Base-by-base conservation (phyloP, 371 early-diverging fungal genomes). In the Mortierella sp. region DNA sequence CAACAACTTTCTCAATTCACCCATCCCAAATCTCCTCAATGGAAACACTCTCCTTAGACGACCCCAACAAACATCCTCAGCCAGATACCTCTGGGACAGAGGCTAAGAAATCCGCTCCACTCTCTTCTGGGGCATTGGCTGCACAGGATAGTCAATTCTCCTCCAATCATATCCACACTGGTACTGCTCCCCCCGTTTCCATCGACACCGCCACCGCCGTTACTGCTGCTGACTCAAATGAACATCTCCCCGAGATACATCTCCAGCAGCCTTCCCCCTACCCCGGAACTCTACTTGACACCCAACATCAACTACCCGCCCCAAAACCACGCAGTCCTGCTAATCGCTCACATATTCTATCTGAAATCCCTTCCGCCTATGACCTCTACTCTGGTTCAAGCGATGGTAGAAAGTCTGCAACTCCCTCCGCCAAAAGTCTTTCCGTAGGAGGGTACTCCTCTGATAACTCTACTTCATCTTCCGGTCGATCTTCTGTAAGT, bases 311-410 rank as follows among this genome's bases (percentile, higher is more conserved):
- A 34, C 19, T n/a, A 2, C 17, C 53, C 22, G 26, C 51, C 19
- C 13, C 23, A 23, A 19, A 35, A 35, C 57, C 34, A 42, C n/a
- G 62, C 51, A 2, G n/a, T 23, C 29, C 17, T 58, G 1, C 22
- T 42, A 64, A 57, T 12, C 64, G 74, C 6, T 51, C 74, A 4
- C 58, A 37, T 17, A 31, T 55, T 19, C 40, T 72, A 28, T 34
- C 71, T 23, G 72, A 77, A 54, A 77, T 77, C 51, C 77, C 77
- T 4, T 77, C 77, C 1, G 72, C 72, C 6, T 53, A 29, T 9
- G 76, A 76, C 56, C 54, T 76, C 31, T 42, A 55, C 34, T 51
- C 35, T 17, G 54, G 61, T 5, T 0, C 28, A 28, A 26, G 28
- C 26, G 53, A 53, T 23, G 32, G 28, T 43, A 28, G 28, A 40